Percentiles rank a stretch among this genome's conserved stretches.
Evolutionary conservation across 495 filamentous ascomycete genomes (phyloP).

Genomic region (Trichoderma virens): DNA sequence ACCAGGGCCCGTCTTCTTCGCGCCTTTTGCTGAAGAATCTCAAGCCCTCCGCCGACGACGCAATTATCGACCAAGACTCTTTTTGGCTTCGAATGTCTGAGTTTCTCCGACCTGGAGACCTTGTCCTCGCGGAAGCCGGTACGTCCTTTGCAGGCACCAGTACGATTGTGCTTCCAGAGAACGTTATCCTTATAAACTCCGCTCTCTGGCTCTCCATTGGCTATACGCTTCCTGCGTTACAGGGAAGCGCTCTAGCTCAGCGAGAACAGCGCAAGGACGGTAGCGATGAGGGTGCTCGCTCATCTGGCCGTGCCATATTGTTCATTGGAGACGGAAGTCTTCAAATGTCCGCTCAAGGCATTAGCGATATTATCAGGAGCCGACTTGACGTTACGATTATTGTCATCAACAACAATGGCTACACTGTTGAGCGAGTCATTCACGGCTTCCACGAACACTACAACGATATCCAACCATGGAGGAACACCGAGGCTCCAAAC

Average conservation of each 20-base stretch:
- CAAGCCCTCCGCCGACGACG: conserved; percentile 1
- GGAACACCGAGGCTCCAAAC: conserved; percentile 50
- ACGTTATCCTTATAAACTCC: conserved; percentile 26
- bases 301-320: conserved; percentile 48
- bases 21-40: background rate
- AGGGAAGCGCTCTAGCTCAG: conserved; percentile 1
- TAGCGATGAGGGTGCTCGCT: background rate
- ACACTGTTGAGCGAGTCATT: conserved; percentile 58
- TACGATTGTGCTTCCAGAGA: conserved; percentile 22
- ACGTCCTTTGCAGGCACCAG: conserved; percentile 30
- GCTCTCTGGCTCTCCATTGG: conserved; percentile 35
- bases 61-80: conserved; percentile 26
- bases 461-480: conserved; percentile 67
- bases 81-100: conserved; percentile 27
- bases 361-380: conserved; percentile 66
- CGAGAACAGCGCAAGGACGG: background rate
- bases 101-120: conserved; percentile 41
- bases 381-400: conserved; percentile 64
- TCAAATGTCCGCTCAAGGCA: conserved; percentile 67
- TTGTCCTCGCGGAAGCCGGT: conserved; percentile 41
- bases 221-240: conserved; percentile 16
- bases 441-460: conserved; percentile 58
- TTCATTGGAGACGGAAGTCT: conserved; percentile 75
- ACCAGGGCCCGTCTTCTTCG: background rate
- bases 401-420: conserved; percentile 56